Evolutionary conservation across 495 filamentous ascomycete genomes (phyloP), one percentile per base, ranked within the genome.

Genomic region (Penicillium mononematosum): DNA sequence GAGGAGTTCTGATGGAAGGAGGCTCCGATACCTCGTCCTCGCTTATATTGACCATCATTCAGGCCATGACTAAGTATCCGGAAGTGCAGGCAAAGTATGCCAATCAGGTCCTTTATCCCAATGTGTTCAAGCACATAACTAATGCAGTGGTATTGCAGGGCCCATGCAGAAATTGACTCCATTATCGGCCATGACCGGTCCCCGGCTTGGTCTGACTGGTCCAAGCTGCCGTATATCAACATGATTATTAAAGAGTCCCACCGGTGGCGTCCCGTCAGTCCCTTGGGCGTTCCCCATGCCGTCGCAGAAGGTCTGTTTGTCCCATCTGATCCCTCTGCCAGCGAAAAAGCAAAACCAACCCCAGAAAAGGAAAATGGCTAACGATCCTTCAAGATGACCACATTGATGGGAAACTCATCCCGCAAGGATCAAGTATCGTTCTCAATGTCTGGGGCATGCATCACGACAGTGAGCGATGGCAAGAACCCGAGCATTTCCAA

Each of bases 401-500:
- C 54, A 53, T 69, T 22, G 61, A 72, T 41, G 70, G 70, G 9
- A 54, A 58, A 10, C 53, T 59, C 7, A 61, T 78, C 9, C 75
- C 76, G 22, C 66, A 63, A 54, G 60, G 60, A 24, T 42, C 67
- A 10, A 69, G 62, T 1, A 51, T 77, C 39, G 47, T 75, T 19
- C 19, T 76, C 45, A 74, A 74, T 44, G 44, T 49, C 7, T 77
- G 70, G 65, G 67, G 61, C 7, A 44, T 77, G 41, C 69, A 74
- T 42, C 62, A 65, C 20, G 67, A 77, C 44, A 45, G 42, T 7
- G 51, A 53, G 7, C 45, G 42, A 19, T 65, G 48, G 58, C 70
- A 75, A 5, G 73, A 83, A 42, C 79, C 81, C 1, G 76, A 81
- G 19, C 68, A 59, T 52, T 87, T 77, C 70, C 72, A 74, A n/a